These are phyloP conservation scores for Aureobasidium musti DNA, from an alignment of 2,329 filamentous ascomycete genomes.

Conservation along the genomic window DNA sequence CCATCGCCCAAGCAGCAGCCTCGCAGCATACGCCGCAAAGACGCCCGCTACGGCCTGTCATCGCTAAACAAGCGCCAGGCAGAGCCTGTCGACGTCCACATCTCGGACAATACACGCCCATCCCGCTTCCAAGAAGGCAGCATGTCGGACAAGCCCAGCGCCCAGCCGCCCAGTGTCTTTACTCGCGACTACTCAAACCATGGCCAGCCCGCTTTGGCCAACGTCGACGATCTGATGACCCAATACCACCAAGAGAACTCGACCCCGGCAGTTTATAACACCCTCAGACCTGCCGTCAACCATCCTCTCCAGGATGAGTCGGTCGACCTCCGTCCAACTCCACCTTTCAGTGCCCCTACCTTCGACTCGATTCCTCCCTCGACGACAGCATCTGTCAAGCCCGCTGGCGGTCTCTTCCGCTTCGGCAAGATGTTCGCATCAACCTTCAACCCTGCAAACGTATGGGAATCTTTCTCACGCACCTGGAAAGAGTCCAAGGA, in stretches of 20 bases:
- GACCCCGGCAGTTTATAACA: neutral
- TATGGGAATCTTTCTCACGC: conserved; percentile 48
- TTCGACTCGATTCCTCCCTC: conserved; percentile 16
- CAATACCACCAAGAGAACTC: conserved; percentile 39
- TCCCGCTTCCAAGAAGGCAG: conserved; percentile 76
- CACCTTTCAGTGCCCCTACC: conserved; percentile 7
- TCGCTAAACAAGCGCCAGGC: conserved; percentile 42
- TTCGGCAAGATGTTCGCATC: conserved; percentile 59
- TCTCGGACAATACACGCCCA: conserved; percentile 47
- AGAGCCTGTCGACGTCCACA: neutral
- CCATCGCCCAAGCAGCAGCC: conserved; percentile 33
- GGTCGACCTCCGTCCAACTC: neutral
- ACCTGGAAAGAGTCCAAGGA: conserved; percentile 52
- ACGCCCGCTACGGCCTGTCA: conserved; percentile 40
- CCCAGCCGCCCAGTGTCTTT: conserved; percentile 69
- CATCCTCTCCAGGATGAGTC: conserved; percentile 4
- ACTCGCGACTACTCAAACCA: conserved; percentile 46
- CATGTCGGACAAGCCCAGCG: conserved; percentile 79
- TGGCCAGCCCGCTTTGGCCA: conserved; percentile 37
- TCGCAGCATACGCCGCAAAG: conserved; percentile 41
- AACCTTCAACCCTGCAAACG: conserved; percentile 56
- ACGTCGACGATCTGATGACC: conserved; percentile 45
- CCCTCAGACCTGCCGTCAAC: neutral
- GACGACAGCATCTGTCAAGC: neutral
- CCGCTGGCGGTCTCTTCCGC: conserved; percentile 50